Conservation (phyloP, 2,329 filamentous ascomycete species). For the Camillea tinctor region DNA sequence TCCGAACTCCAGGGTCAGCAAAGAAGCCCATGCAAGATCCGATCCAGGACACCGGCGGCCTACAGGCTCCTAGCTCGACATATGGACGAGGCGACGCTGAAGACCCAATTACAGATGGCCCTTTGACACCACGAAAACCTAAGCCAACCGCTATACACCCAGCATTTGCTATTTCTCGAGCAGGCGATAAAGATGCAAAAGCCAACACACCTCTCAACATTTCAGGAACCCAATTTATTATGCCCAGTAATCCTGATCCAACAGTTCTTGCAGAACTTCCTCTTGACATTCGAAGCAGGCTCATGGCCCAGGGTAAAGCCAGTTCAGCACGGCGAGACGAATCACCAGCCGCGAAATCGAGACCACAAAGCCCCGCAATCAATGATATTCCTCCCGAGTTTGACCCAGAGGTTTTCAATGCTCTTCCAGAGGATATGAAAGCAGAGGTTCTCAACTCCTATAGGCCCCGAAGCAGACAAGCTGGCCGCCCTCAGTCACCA, state of each 20-base stretch:
- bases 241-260: conserved; percentile 81
- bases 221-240: conserved; percentile 84
- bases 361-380: conserved; percentile 38
- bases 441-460: conserved; percentile 80
- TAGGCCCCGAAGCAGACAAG: conserved; percentile 35
- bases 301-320: conserved; percentile 58
- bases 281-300: conserved; percentile 73
- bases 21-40: conserved; percentile 39
- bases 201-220: conserved; percentile 72
- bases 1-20: conserved; percentile 37
- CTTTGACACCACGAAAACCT: conserved; percentile 51
- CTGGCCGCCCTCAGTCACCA: conserved; percentile 49
- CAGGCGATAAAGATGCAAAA: conserved; percentile 50
- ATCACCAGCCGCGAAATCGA: conserved; percentile 35
- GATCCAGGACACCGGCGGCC: conserved; percentile 49
- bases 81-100: conserved; percentile 32
- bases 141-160: conserved; percentile 47
- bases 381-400: conserved; percentile 67
- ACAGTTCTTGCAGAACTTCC: conserved; percentile 82
- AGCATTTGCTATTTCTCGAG: conserved; percentile 50
- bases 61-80: conserved; percentile 32
- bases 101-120: conserved; percentile 58
- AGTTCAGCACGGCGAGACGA: conserved; percentile 28
- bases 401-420: conserved; percentile 79
- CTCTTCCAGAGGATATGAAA: conserved; percentile 82